Evolutionary conservation across 2,329 filamentous ascomycete genomes (phyloP).

Genomic region (Cladosporium sp.): DNA sequence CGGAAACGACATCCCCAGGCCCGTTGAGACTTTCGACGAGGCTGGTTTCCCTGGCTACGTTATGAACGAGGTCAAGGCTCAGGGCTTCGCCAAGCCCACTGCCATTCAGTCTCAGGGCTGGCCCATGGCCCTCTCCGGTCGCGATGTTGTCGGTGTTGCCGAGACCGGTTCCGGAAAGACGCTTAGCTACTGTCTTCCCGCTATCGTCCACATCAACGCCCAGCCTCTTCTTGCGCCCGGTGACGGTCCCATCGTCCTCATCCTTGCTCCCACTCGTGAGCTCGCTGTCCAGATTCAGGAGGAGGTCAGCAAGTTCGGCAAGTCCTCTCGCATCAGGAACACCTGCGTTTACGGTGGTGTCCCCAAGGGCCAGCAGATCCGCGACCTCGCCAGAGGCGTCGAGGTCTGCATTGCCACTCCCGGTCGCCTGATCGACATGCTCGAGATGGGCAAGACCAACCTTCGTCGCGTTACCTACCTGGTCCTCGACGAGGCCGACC

Average conservation of each 20-base stretch:
- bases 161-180: conserved; percentile 99
- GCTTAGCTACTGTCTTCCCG: conserved; percentile 92
- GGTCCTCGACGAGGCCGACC: conserved; percentile 96
- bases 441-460: conserved; percentile 97
- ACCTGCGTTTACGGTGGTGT: conserved; percentile 99
- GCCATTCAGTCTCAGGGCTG: conserved; percentile 97
- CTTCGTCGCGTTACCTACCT: conserved; percentile 96
- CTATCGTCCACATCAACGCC: conserved; percentile 99
- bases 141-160: conserved; percentile 97
- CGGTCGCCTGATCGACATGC: conserved; percentile 96
- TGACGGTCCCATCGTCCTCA: conserved; percentile 92
- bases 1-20: conserved; percentile 77
- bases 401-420: conserved; percentile 98
- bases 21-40: conserved; percentile 95
- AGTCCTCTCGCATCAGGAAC: conserved; percentile 95
- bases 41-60: conserved; percentile 95
- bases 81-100: conserved; percentile 89
- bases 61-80: conserved; percentile 96
- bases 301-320: conserved; percentile 97
- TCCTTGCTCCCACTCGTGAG: conserved; percentile 94
- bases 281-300: conserved; percentile 97
- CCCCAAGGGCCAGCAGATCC: conserved; percentile 93
- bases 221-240: conserved; percentile 92
- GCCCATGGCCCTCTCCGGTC: conserved; percentile 97
- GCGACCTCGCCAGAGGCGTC: conserved; percentile 87